phyloP scores from a whole-genome alignment of 2,329 filamentous ascomycete genomes.

The Trichoderma lentiforme region DNA sequence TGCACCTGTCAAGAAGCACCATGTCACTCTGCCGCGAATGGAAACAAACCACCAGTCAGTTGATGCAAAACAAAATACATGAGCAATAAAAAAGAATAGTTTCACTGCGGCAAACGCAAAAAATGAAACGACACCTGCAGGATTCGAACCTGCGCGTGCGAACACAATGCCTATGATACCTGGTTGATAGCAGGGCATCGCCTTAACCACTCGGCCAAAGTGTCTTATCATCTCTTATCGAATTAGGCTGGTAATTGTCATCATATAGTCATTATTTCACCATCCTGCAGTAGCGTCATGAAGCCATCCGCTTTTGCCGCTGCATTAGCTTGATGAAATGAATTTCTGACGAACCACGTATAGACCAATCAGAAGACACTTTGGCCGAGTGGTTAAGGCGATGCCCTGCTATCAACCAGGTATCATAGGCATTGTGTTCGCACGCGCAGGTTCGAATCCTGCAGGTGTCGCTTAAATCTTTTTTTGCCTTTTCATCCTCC shows the following conservation, averaged over 20 bases:
- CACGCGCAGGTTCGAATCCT: conserved; percentile 20
- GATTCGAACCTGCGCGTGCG: conserved; percentile 20
- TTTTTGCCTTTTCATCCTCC: background rate
- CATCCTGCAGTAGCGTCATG: background rate
- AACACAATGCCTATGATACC: conserved; percentile 18
- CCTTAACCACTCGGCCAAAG: conserved; percentile 20
- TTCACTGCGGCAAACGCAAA: background rate
- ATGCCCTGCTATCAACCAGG: conserved; percentile 14
- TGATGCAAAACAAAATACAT: background rate
- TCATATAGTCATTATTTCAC: background rate
- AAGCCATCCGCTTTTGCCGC: background rate
- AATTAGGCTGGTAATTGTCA: background rate
- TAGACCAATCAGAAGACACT: conserved; percentile 14
- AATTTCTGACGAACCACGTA: background rate
- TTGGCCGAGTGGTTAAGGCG: conserved; percentile 20
- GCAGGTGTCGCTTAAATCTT: conserved; percentile 11
- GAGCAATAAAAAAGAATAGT: background rate
- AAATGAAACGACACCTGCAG: conserved; percentile 17
- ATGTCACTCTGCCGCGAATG: background rate
- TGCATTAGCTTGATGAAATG: background rate
- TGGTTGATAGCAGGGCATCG: conserved; percentile 16
- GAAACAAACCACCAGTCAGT: background rate
- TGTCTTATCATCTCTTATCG: conserved; percentile 14
- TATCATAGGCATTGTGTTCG: conserved; percentile 19
- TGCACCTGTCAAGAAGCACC: background rate